Base-by-base conservation (phyloP, 352 stramenopile genomes). In the Blastocystis sp. region DNA sequence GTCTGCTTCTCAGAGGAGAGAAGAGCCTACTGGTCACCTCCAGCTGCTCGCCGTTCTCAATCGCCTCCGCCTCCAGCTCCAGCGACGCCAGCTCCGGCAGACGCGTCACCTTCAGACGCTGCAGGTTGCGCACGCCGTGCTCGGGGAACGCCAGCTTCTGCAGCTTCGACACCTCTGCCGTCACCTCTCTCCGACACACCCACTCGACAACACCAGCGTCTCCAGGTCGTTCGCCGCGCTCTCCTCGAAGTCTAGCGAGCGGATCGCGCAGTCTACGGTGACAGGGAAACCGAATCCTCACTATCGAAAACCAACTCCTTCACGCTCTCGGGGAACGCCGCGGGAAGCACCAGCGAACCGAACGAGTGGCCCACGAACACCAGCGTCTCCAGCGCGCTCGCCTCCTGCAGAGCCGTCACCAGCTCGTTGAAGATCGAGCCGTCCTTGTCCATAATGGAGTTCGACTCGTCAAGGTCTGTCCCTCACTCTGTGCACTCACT, bases 341-440 rank as follows among this genome's bases (percentile, higher is more conserved):
- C 42, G 34, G 48, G 14, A 4, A 81, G 48, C 0, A 51, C 36
- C 29, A 81, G 48, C 16, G 27, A 34, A 4, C 63, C 32, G 46
- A 81, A 81, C 14, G 29, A 18, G 21, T 81, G 69, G 14, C 69
- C 69, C 21, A 40, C 54, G 42, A 81, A 65, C 32, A 81, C 46
- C 1, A 81, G 46, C 7, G 48, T 81, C 18, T 34, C 7, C 46
- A 81, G 44, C 16, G 69, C 38, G 9, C 21, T 21, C 34, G 42
- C 18, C 4, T 32, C 69, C 8, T 38, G 11, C 0, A 81, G 27
- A 16, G 21, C 32, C 11, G n/a, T 49, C 42, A 65, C 24, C 1
- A 81, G 40, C 40, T 81, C 69, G 11, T 7, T 61, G 18, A 81
- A 42, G 9, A 81, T 11, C 0, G 63, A 75, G 14, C 49, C 69